phyloP scores from a whole-genome alignment of 108 stramenopile genomes.

The Cyclotella baltica region DNA sequence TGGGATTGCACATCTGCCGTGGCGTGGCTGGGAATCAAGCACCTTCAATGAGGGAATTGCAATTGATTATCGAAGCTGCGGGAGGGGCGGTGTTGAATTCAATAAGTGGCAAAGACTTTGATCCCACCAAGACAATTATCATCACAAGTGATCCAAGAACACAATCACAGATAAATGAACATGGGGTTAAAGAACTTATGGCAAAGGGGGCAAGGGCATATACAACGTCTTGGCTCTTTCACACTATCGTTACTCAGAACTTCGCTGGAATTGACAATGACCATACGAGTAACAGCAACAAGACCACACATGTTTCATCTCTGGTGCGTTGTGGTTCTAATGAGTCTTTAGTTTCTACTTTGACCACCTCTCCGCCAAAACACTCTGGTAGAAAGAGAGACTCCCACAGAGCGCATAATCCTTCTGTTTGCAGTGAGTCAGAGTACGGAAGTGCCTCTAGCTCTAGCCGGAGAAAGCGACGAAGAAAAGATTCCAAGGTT shows the following conservation, averaged over 20 bases:
- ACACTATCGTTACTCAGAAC: slow-evolving; percentile 53
- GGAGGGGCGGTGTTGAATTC: slow-evolving; percentile 59
- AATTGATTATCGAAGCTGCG: slow-evolving; percentile 53
- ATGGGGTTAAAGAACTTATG: slow-evolving; percentile 27
- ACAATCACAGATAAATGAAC: slow-evolving; percentile 35
- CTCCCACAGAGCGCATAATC: not conserved
- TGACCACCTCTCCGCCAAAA: slow-evolving; percentile 16
- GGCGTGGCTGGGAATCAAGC: slow-evolving; percentile 57
- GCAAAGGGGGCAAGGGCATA: slow-evolving; percentile 34
- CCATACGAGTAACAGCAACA: not conserved
- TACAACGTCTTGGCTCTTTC: slow-evolving; percentile 58
- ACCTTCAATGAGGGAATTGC: slow-evolving; percentile 37
- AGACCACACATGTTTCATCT: slow-evolving; percentile 45
- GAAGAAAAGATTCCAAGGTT: not conserved
- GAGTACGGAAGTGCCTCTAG: slow-evolving; percentile 20
- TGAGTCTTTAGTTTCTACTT: slow-evolving; percentile 22
- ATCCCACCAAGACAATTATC: slow-evolving; percentile 51
- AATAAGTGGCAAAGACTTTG: slow-evolving; percentile 17
- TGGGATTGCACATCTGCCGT: slow-evolving; percentile 45
- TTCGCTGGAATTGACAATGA: slow-evolving; percentile 21
- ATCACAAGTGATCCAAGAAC: slow-evolving; percentile 52
- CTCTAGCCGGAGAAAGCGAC: not conserved
- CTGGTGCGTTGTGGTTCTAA: slow-evolving; percentile 26
- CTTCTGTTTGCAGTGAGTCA: not conserved
- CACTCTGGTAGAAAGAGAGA: not conserved